Evolutionary conservation across 345 rosid species (phyloP).

Genomic region (Sonneratia caseolaris): DNA sequence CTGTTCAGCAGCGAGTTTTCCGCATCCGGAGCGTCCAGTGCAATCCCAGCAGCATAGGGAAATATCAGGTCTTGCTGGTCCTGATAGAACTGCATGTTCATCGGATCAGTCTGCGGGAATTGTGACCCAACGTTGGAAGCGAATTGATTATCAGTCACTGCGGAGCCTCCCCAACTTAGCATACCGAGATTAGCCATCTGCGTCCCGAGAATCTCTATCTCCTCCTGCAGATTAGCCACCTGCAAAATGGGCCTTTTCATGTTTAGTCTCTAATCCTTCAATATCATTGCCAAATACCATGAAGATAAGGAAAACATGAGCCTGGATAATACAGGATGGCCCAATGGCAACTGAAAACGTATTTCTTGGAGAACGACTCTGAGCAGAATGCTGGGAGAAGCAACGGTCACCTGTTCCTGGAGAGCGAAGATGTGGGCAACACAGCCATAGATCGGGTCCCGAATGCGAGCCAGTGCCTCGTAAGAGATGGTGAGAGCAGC

Average conservation of each 20-base stretch:
- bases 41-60: conserved; percentile 21
- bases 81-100: conserved; percentile 23
- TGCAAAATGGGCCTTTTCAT: conserved; percentile 13
- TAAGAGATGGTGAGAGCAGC: conserved; percentile 60
- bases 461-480: conserved; percentile 56
- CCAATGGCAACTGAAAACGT: too few species aligned
- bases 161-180: conserved; percentile 17
- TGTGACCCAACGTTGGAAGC: conserved; percentile 14
- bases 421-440: conserved; percentile 59
- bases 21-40: conserved; percentile 6
- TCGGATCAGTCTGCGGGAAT: conserved; percentile 15
- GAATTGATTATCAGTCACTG: conserved; percentile 6
- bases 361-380: too few species aligned
- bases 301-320: not conserved
- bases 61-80: conserved; percentile 21
- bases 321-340: too few species aligned
- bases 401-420: conserved; percentile 47
- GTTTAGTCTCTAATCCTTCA: not conserved
- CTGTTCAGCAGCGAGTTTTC: not conserved
- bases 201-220: conserved; percentile 39
- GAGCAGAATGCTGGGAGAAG: not conserved
- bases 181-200: conserved; percentile 36
- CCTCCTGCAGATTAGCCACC: conserved; percentile 55
- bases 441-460: conserved; percentile 57
- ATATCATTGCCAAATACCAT: not conserved